Conservation (phyloP, 2,329 filamentous ascomycete genomes). For the Xylariaceae sp. region DNA sequence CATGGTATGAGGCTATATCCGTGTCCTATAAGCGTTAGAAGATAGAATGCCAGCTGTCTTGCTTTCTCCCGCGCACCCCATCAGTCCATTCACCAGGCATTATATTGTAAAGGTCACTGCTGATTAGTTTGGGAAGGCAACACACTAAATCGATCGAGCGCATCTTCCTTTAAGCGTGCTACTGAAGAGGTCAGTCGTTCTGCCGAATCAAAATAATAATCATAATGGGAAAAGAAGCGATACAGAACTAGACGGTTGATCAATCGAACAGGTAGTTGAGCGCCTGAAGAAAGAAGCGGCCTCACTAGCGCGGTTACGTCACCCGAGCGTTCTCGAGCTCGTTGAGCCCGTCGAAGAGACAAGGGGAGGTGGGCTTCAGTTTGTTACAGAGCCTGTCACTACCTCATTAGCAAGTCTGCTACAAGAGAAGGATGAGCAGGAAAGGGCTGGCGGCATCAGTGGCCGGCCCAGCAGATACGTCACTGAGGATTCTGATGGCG, state of each 20-base stretch:
- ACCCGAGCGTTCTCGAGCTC: slow-evolving; percentile 90
- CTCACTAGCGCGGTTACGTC: slow-evolving; percentile 83
- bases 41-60: too few species aligned
- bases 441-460: slow-evolving; percentile 70
- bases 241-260: slow-evolving; percentile 2
- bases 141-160: slow-evolving; percentile 66
- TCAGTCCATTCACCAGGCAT: too few species aligned
- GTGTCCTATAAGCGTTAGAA: background rate
- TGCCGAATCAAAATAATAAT: background rate
- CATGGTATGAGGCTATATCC: slow-evolving; percentile 52
- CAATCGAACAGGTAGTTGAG: slow-evolving; percentile 67
- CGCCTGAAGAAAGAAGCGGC: slow-evolving; percentile 90
- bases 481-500: slow-evolving; percentile 78
- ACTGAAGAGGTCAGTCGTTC: slow-evolving; percentile 72
- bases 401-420: slow-evolving; percentile 84
- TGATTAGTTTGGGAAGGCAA: slow-evolving; percentile 44
- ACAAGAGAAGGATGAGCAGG: slow-evolving; percentile 87
- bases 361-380: slow-evolving; percentile 87
- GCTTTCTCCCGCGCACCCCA: too few species aligned
- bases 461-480: slow-evolving; percentile 80
- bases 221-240: background rate
- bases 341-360: slow-evolving; percentile 96
- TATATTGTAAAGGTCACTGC: background rate
- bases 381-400: slow-evolving; percentile 90
- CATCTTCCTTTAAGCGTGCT: slow-evolving; percentile 75